Base-by-base conservation (phyloP, 495 filamentous ascomycete species). In the Hypoxylon lenormandii region DNA sequence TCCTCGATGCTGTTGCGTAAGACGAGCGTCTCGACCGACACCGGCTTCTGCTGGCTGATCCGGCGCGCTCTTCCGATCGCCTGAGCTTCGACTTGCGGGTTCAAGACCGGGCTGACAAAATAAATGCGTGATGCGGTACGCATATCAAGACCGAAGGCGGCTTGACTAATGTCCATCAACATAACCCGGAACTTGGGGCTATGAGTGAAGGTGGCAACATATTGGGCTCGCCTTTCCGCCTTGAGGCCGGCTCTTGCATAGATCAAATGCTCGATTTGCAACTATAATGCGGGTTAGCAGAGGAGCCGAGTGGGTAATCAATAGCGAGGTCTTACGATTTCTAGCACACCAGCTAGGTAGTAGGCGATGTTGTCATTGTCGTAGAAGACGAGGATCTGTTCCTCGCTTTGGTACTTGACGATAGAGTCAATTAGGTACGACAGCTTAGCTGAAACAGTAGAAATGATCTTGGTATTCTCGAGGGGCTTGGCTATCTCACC, bases 371-470 rank as follows among this genome's bases (percentile, higher is more conserved):
- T 93, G 52, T 93, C 88, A 54, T 89, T 89, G 56, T 97, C 94
- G 78, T 96, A 97, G 74, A 98, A 98, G 19, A 97, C 85, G 42
- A 98, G 84, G 23, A 94, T 97, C 72, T 98, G 96, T 60, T 96
- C 93, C 0, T 82, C 72, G 5, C 82, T 73, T 43, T 96, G 86
- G 50, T 92, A 81, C 48, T 85, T 79, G 2, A 87, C 70, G 11
- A 97, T 86, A 54, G 84, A 81, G 56, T 92, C 89, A 7, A 97
- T 77, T 1, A 98, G 82, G 68, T 97, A 97, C 2, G 90, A 92
- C 2, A 98, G 81, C 77, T 98, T 98, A 0, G 89, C 88, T 0
- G 94, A 98, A 1, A 91, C 85, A 0, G 92, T 96, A 6, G 91
- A 92, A 51, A 93, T 76, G 43, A 97, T 82, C 48, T 79, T 81